Conservation (phyloP, 2,329 filamentous ascomycete genomes). For the Colletotrichum godetiae region DNA sequence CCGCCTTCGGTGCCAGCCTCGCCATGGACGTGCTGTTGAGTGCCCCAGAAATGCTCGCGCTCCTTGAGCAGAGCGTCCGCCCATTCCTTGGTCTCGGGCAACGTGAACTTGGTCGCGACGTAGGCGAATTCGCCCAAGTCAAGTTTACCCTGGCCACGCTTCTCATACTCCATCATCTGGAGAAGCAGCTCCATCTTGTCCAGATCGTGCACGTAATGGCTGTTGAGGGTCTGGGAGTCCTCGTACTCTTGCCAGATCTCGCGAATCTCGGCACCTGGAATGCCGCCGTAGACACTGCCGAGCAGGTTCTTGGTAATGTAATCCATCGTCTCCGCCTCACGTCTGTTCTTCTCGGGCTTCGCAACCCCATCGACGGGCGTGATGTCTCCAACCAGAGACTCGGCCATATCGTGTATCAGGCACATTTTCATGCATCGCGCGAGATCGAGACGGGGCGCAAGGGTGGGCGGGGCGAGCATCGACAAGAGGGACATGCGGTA, state of each 20-base stretch:
- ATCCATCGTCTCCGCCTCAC: constrained; percentile 92
- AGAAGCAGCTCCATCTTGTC: constrained; percentile 96
- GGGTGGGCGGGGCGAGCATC: constrained; percentile 84
- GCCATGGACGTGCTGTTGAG: constrained; percentile 58
- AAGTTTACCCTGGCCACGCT: constrained; percentile 69
- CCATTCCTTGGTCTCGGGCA: constrained; percentile 86
- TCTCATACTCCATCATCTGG: constrained; percentile 98
- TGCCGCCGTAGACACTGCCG: constrained; percentile 78
- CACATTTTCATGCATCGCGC: constrained; percentile 93
- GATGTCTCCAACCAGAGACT: constrained; percentile 94
- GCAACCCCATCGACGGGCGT: constrained; percentile 88
- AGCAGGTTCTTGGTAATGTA: constrained; percentile 82
- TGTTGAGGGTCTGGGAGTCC: constrained; percentile 84
- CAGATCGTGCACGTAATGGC: constrained; percentile 92
- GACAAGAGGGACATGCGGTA: constrained; percentile 98
- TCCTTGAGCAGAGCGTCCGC: constrained; percentile 80
- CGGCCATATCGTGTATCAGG: constrained; percentile 97
- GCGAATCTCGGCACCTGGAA: constrained; percentile 76
- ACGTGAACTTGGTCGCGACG: constrained; percentile 77
- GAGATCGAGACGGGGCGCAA: constrained; percentile 80
- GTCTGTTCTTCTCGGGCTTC: constrained; percentile 89
- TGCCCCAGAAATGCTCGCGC: constrained; percentile 78
- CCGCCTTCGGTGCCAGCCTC: constrained; percentile 53
- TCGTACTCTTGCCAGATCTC: constrained; percentile 96
- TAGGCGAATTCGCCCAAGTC: constrained; percentile 90